Percentiles rank a stretch among this genome's conserved stretches.
Evolutionary conservation across 208 protist species (phyloP).

Genomic region (Trypanosoma avium): DNA sequence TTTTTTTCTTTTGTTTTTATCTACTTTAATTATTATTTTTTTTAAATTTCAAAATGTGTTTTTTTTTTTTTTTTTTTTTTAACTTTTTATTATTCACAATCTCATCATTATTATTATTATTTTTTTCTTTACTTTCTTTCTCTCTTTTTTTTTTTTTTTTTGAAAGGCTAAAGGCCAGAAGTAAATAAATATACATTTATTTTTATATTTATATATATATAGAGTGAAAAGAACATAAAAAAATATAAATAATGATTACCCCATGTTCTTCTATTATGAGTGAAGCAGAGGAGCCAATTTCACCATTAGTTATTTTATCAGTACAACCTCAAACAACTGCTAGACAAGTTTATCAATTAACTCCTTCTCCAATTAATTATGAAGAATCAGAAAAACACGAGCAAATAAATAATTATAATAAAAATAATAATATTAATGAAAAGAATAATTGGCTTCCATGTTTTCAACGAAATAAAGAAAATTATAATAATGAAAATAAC

Average conservation of each 20-base stretch:
- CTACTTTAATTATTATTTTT: constrained; percentile 5
- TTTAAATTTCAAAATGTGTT: constrained; percentile 3
- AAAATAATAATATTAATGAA: no score
- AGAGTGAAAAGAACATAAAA: neutral
- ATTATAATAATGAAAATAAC: no score
- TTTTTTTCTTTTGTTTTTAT: constrained; percentile 7
- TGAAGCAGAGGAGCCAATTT: neutral
- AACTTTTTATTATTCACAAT: constrained; percentile 2
- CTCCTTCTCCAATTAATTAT: no score
- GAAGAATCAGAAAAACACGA: no score
- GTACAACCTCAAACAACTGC: neutral
- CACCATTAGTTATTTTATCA: neutral
- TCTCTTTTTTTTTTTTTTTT: neutral
- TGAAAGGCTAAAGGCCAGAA: neutral
- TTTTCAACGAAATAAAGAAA: no score
- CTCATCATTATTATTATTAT: neutral
- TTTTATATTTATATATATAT: constrained; percentile 4
- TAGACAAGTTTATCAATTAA: neutral
- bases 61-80: constrained; percentile 23
- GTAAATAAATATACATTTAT: neutral
- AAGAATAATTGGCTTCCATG: no score
- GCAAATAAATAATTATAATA: no score
- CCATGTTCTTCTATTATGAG: neutral
- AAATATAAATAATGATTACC: constrained; percentile 6
- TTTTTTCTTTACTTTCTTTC: neutral